phyloP scores from a whole-genome alignment of 108 stramenopile species.

The Aurantiochytrium sp. region DNA sequence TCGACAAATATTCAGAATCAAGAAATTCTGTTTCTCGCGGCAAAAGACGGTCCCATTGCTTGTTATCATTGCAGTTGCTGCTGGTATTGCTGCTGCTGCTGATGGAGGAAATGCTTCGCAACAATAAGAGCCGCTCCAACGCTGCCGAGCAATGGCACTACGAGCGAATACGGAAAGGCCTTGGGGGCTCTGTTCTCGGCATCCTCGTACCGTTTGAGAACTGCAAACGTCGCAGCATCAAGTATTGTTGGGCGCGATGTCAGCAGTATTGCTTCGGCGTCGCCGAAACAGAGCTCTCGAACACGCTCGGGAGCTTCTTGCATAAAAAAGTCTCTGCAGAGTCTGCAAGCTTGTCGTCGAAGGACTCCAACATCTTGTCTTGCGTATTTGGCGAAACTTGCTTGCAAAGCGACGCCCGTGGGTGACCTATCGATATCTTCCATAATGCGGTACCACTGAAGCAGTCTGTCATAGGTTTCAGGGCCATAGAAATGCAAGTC shows the following conservation, averaged over 20 bases:
- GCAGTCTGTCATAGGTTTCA: neutral
- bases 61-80: too few relatives aligned
- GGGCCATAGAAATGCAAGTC: neutral
- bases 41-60: too few relatives aligned
- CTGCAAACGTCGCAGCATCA: neutral
- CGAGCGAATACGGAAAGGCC: neutral
- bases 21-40: too few relatives aligned
- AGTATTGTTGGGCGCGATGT: neutral
- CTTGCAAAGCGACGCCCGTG: neutral
- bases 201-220: neutral
- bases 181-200: neutral
- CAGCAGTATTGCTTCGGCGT: neutral
- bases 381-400: neutral
- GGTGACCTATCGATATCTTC: neutral
- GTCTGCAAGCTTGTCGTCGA: neutral
- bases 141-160: neutral
- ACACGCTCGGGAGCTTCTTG: neutral
- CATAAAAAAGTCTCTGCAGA: neutral
- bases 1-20: too few relatives aligned
- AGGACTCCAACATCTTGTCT: neutral
- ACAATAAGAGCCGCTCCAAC: neutral
- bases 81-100: too few relatives aligned
- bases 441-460: neutral
- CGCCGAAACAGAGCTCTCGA: neutral
- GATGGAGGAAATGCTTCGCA: neutral